A percentile compares a stretch with the other conserved stretches of the same genome.
Conservation (phyloP, 495 filamentous ascomycete species). For the Neurospora tetrasperma region DNA sequence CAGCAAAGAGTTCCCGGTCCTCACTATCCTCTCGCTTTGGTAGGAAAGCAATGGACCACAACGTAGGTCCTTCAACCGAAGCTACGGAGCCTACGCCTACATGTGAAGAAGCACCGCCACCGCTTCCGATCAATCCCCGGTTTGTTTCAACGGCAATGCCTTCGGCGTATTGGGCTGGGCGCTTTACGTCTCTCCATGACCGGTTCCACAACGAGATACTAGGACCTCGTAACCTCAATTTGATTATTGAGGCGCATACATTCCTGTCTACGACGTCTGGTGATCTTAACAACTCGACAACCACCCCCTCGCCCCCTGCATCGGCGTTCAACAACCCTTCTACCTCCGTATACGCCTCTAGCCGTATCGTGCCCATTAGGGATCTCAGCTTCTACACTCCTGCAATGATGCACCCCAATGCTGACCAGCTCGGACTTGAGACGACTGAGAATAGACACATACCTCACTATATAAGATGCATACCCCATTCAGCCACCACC, state of each 20-base stretch:
- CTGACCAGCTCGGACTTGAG: background rate
- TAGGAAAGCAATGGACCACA: slow-evolving; percentile 3
- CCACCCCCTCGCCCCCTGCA: background rate
- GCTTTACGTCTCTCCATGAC: slow-evolving; percentile 45
- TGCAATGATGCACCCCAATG: background rate
- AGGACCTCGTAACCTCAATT: slow-evolving; percentile 13
- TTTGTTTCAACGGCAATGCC: slow-evolving; percentile 22
- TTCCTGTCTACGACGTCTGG: slow-evolving; percentile 13
- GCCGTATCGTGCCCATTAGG: background rate
- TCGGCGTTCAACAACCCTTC: slow-evolving; percentile 16
- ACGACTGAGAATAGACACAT: background rate
- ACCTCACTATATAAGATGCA: background rate
- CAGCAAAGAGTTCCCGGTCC: background rate
- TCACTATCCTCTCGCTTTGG: slow-evolving; percentile 3
- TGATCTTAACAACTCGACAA: slow-evolving; percentile 1
- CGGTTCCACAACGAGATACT: slow-evolving; percentile 39
- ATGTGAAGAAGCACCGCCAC: background rate
- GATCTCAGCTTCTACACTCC: background rate
- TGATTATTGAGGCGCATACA: slow-evolving; percentile 17
- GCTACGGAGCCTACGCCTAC: background rate
- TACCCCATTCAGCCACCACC: slow-evolving; percentile 20
- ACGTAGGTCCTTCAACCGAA: background rate
- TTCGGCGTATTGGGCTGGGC: slow-evolving; percentile 44
- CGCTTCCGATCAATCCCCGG: slow-evolving; percentile 6
- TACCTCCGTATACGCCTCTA: slow-evolving; percentile 10